phyloP scores from a whole-genome alignment of 768 basidiomycete species.

The Russula ochroleuca region DNA sequence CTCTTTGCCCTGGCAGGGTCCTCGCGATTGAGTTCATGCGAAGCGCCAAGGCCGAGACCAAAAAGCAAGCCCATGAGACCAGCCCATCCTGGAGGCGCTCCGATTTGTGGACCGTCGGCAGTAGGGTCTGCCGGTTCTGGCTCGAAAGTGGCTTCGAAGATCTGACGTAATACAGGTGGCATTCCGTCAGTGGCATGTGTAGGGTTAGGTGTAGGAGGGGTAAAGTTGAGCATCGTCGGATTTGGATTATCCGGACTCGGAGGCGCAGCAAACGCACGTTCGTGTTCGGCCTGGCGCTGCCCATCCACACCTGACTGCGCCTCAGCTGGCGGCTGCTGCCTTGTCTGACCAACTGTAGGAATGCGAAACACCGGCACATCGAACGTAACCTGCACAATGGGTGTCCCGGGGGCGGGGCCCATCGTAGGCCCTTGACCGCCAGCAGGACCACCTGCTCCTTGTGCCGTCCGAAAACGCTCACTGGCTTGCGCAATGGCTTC shows the following conservation, averaged over 20 bases:
- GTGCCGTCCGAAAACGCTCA: constrained; percentile 16
- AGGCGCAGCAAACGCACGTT: background rate
- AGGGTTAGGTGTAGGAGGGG: constrained; percentile 12
- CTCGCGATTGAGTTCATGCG: constrained; percentile 42
- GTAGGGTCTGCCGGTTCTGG: background rate
- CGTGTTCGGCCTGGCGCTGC: constrained; percentile 1
- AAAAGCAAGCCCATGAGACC: constrained; percentile 22
- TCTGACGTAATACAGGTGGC: constrained; percentile 13
- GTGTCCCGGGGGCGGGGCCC: constrained; percentile 7
- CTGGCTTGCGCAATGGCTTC: constrained; percentile 22
- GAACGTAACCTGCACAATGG: constrained; percentile 19
- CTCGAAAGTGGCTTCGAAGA: constrained; percentile 15
- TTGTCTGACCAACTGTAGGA: constrained; percentile 14
- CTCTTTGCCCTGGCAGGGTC: constrained; percentile 64
- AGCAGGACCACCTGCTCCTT: background rate
- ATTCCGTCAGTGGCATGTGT: background rate
- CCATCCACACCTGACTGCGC: background rate
- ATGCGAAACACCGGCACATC: constrained; percentile 21
- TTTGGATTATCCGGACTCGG: background rate
- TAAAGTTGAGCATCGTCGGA: background rate
- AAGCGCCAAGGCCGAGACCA: constrained; percentile 16
- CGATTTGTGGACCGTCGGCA: constrained; percentile 8
- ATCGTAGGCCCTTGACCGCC: constrained; percentile 6
- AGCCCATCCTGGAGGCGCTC: constrained; percentile 19
- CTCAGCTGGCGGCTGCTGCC: constrained; percentile 9